A percentile compares a stretch with the other conserved stretches of the same genome.
These are phyloP conservation scores for Suillus americanus DNA, from an alignment of 768 basidiomycete species.

Conservation along the genomic window DNA sequence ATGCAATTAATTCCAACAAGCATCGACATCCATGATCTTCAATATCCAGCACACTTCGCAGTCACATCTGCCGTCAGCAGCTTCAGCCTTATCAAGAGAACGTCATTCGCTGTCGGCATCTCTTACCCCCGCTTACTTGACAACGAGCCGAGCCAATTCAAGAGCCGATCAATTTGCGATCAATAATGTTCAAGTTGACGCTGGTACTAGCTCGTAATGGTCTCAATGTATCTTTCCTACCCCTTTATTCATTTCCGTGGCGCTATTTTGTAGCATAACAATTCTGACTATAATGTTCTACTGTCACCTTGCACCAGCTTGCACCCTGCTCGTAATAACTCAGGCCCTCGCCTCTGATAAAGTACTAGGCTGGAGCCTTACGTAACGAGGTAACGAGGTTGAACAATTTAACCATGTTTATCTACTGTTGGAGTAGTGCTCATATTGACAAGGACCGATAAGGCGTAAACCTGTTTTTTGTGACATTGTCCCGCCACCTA, in stretches of 20 bases:
- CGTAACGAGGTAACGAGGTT: slow-evolving; percentile 1
- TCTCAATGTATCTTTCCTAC: background rate
- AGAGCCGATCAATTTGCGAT: background rate
- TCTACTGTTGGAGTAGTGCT: background rate
- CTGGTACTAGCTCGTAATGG: background rate
- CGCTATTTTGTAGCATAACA: background rate
- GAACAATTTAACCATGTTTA: background rate
- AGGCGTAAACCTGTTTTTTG: background rate
- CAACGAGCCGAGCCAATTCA: background rate
- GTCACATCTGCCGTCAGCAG: background rate
- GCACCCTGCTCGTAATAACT: background rate
- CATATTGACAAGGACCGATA: slow-evolving; percentile 4
- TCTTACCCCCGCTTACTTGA: background rate
- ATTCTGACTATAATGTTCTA: background rate
- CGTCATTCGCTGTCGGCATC: background rate
- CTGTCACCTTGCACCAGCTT: background rate
- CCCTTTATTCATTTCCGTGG: background rate
- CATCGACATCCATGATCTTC: background rate
- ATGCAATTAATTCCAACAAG: background rate
- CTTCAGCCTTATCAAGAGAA: background rate
- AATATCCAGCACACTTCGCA: background rate
- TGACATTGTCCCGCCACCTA: background rate
- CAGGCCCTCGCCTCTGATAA: background rate
- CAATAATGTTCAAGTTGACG: background rate
- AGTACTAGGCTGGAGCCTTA: background rate